Conservation (phyloP, 108 stramenopile genomes). For the Nitzschia inconspicua region DNA sequence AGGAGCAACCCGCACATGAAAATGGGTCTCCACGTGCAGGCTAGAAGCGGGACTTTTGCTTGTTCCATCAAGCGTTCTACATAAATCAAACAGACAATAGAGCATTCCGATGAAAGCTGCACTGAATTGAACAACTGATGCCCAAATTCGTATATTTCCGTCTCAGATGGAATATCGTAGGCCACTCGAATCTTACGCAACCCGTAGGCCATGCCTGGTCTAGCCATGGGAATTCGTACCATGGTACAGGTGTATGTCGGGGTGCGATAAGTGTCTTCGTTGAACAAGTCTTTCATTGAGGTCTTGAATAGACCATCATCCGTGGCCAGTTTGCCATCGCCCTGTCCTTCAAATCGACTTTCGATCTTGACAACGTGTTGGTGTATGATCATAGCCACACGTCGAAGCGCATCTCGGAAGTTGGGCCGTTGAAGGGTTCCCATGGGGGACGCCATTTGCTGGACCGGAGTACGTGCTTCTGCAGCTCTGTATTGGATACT, state of each 20-base stretch:
- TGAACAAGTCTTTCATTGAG: slow-evolving; percentile 69
- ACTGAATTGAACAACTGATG: slow-evolving; percentile 91
- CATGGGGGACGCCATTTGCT: slow-evolving; percentile 63
- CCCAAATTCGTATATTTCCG: slow-evolving; percentile 88
- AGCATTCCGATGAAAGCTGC: slow-evolving; percentile 95
- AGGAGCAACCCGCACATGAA: slow-evolving; percentile 94
- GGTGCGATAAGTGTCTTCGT: slow-evolving; percentile 67
- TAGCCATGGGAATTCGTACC: slow-evolving; percentile 83
- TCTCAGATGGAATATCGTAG: slow-evolving; percentile 65
- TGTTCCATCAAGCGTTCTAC: slow-evolving; percentile 94
- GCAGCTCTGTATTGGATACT: slow-evolving; percentile 70
- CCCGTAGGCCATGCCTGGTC: slow-evolving; percentile 69
- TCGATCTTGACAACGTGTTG: slow-evolving; percentile 90
- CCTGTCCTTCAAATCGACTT: slow-evolving; percentile 55
- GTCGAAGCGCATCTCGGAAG: slow-evolving; percentile 82
- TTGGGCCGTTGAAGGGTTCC: slow-evolving; percentile 85
- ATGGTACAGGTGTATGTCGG: slow-evolving; percentile 78
- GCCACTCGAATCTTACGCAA: slow-evolving; percentile 61
- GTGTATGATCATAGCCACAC: slow-evolving; percentile 86
- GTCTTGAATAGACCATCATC: slow-evolving; percentile 49
- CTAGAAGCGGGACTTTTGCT: slow-evolving; percentile 90
- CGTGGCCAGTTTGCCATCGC: slow-evolving; percentile 11
- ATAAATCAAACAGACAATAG: slow-evolving; percentile 97
- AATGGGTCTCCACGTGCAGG: slow-evolving; percentile 94
- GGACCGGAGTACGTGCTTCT: slow-evolving; percentile 55